These are phyloP conservation scores for Fusarium transvaalense DNA, from an alignment of 2,329 filamentous ascomycete species.

Conservation along the genomic window DNA sequence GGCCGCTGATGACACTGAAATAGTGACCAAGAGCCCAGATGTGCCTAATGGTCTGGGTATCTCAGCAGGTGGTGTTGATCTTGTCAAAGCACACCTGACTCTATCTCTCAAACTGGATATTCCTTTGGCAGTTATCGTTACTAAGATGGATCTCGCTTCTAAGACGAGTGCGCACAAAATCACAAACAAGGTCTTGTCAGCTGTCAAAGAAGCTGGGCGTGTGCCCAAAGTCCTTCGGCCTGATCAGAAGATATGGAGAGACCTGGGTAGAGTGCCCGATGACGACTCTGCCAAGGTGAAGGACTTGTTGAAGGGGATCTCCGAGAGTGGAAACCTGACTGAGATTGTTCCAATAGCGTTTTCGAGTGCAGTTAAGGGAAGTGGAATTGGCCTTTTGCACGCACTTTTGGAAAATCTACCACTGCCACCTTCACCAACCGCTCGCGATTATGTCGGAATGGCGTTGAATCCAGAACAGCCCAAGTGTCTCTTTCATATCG, in stretches of 20 bases:
- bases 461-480: conserved; percentile 71
- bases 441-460: conserved; percentile 66
- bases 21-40: conserved; percentile 48
- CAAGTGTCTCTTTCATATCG: conserved; percentile 83
- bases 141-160: conserved; percentile 89
- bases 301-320: conserved; percentile 65
- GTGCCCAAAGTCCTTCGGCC: conserved; percentile 79
- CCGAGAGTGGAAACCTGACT: conserved; percentile 57
- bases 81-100: conserved; percentile 84
- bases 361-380: conserved; percentile 87
- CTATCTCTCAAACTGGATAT: conserved; percentile 84
- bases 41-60: conserved; percentile 60
- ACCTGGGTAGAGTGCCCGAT: conserved; percentile 68
- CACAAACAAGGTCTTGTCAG: conserved; percentile 79
- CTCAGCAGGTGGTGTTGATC: conserved; percentile 71
- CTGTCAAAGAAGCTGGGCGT: conserved; percentile 80
- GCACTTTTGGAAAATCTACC: conserved; percentile 83
- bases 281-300: conserved; percentile 70
- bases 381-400: conserved; percentile 84
- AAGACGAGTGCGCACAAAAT: conserved; percentile 77
- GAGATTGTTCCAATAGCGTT: conserved; percentile 84
- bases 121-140: conserved; percentile 85
- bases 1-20: conserved; percentile 78
- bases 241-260: conserved; percentile 61
- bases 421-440: conserved; percentile 68